Evolutionary conservation across 2,329 filamentous ascomycete genomes (phyloP), one percentile per base, ranked within the genome.

Genomic region (Tympanopsis confertula): DNA sequence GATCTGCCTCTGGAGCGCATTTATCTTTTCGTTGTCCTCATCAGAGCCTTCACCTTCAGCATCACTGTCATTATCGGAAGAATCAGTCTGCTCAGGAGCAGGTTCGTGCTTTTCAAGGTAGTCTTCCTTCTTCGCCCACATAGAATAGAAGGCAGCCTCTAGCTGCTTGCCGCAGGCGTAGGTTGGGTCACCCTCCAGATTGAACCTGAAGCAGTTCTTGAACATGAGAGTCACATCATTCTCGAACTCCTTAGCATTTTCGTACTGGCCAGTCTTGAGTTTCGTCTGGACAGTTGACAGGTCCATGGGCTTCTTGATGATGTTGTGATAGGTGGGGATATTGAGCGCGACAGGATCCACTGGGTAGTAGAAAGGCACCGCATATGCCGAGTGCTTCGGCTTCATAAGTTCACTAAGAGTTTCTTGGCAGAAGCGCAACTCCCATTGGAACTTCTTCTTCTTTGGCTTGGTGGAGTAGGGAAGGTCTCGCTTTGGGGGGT

Each of bases 281-380:
- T 93, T 93, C 30, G 70, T 69, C 24, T 74, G 68, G 52, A 94
- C 82, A n/a, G 86, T 94, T 13, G 72, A 69, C 36, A 95, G 68
- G 56, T 98, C 89, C 89, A 96, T 98, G 0, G 91, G 91, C 55
- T 88, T 86, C 67, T 94, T 96, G 62, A 98, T 87, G 43, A 96
- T 68, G 50, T 82, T 86, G 56, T 91, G 86, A 55, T 98, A 98
- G 18, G 82, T 81, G 1, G 91, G 91, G 42, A 96, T 95, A 54
- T 89, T 87, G 38, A 96, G 66, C 1, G 88, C 89, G 24, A 96
- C 88, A 1, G 91, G 87, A 54, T 98, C 91, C 15, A 98, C 91
- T 0, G 91, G 84, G 5, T 73, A 63, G 49, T 86, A 64, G 63
- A 98, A 98, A 41, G 84, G 80, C 39, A 71, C 69, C 32, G 86